Evolutionary conservation across 305 asterid species (phyloP).

Genomic region (Fraxinus albicans): DNA sequence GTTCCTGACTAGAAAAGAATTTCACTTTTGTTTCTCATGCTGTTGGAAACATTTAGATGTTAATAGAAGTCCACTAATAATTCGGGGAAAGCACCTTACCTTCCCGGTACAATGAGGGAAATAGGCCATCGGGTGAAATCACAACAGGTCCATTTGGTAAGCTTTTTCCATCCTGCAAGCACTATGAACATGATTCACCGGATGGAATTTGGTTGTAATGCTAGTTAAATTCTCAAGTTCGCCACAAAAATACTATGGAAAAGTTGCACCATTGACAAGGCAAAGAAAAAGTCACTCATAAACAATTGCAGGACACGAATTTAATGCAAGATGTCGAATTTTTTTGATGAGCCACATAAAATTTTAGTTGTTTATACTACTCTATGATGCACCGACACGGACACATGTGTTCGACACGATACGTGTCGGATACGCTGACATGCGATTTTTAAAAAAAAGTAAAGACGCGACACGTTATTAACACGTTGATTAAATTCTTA

Average conservation of each 20-base stretch:
- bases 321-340: background rate
- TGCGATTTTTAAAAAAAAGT: no score
- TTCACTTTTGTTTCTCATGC: background rate
- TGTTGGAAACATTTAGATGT: background rate
- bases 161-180: conserved; percentile 88
- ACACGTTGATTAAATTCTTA: no score
- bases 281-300: background rate
- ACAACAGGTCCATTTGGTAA: conserved; percentile 97
- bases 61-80: background rate
- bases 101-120: conserved; percentile 96
- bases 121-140: conserved; percentile 95
- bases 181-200: conserved; percentile 18
- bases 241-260: background rate
- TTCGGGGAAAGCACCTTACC: conserved; percentile 39
- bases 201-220: conserved; percentile 3
- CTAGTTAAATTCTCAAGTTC: conserved; percentile 9
- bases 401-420: no score
- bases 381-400: no score
- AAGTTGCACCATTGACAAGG: background rate
- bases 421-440: no score
- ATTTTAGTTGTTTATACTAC: background rate
- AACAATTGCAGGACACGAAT: background rate
- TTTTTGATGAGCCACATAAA: background rate
- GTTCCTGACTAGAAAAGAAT: background rate
- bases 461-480: no score